phyloP scores from a whole-genome alignment of 2,329 filamentous ascomycete species.

The Bipolaris victoriae region DNA sequence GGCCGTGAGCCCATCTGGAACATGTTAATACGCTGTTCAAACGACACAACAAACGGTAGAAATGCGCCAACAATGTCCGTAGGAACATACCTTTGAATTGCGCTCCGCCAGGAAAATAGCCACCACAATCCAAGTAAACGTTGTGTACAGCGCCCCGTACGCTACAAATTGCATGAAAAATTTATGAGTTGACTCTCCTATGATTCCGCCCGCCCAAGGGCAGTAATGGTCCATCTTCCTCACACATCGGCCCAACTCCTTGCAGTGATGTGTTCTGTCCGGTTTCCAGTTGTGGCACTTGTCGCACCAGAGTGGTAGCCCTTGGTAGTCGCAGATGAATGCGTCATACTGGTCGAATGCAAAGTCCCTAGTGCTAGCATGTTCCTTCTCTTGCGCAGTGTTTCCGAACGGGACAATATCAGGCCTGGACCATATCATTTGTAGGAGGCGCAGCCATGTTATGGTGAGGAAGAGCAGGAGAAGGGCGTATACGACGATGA shows the following conservation, averaged over 20 bases:
- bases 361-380: conserved; percentile 57
- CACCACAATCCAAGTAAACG: conserved; percentile 66
- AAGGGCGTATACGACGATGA: conserved; percentile 75
- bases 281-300: conserved; percentile 86
- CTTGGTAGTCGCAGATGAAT: conserved; percentile 83
- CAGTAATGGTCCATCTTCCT: conserved; percentile 95
- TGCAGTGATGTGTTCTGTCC: conserved; percentile 85
- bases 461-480: conserved; percentile 70
- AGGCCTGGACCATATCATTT: conserved; percentile 71
- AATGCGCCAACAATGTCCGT: neutral
- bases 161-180: conserved; percentile 88
- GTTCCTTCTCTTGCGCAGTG: conserved; percentile 34
- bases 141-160: conserved; percentile 73
- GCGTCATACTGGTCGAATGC: conserved; percentile 83
- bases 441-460: conserved; percentile 74
- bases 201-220: conserved; percentile 92
- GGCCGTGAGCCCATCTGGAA: conserved; percentile 31
- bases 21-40: conserved; percentile 1
- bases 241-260: conserved; percentile 80
- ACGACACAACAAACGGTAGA: neutral
- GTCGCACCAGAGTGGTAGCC: conserved; percentile 82
- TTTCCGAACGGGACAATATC: conserved; percentile 72
- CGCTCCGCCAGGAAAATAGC: conserved; percentile 68
- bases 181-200: conserved; percentile 85
- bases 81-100: conserved; percentile 49